A percentile compares a stretch with the other conserved stretches of the same genome.
Conservation (phyloP, 306 rosid genomes). For the Herpetospermum pedunculosum region DNA sequence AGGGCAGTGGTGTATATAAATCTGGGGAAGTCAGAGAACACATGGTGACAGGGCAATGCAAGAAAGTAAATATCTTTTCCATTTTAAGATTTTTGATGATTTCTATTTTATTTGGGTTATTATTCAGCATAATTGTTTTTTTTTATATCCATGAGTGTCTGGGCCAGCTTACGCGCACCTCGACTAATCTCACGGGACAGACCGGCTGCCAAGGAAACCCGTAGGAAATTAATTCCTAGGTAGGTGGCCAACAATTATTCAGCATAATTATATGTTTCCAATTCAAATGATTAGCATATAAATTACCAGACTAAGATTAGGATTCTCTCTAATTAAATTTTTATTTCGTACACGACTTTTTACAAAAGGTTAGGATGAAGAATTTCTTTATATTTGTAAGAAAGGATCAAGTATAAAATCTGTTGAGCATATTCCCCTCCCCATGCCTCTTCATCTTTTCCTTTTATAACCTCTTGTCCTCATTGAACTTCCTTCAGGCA, state of each 20-base stretch:
- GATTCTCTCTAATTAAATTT: background rate
- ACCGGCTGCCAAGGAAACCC: too few relatives aligned
- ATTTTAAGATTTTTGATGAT: background rate
- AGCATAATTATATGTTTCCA: background rate
- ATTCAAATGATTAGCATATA: background rate
- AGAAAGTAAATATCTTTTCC: slow-evolving; percentile 2
- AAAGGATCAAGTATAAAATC: background rate
- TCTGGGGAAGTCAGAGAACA: slow-evolving; percentile 24
- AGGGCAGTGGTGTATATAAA: slow-evolving; percentile 77
- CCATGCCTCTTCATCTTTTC: background rate
- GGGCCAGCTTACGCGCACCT: too few relatives aligned
- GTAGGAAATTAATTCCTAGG: too few relatives aligned
- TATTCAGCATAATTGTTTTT: background rate
- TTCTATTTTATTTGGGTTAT: background rate
- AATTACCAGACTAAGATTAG: background rate
- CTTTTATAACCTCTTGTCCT: background rate
- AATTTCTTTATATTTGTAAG: background rate
- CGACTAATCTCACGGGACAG: too few relatives aligned
- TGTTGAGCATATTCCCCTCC: background rate
- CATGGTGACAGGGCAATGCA: background rate
- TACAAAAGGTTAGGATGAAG: background rate
- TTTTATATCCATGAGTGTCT: too few relatives aligned
- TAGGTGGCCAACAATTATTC: too few relatives aligned
- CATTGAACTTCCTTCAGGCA: background rate
- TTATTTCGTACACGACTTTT: background rate